Base-by-base conservation (phyloP, 306 rosid genomes). In the Cicer chorassanicum region DNA sequence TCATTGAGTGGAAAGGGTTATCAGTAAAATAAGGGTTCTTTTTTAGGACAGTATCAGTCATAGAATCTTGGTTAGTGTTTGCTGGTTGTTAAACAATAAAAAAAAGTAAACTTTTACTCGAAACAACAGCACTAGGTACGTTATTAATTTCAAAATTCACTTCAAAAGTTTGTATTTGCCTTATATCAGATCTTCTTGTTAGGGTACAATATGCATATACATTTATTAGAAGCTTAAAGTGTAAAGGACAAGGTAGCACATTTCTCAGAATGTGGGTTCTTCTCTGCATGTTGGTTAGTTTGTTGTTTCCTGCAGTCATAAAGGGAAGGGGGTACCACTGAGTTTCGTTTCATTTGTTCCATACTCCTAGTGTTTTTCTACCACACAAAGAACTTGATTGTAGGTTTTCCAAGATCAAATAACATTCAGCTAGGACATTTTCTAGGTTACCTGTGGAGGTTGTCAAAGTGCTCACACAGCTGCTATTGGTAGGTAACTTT, bases 391-490 rank as follows among this genome's bases (percentile, higher is more conserved):
- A 70, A 66, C 71, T 63, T 42, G 29, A 29, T 60, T 61, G 66
- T 71, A 71, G 85, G 65, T 66, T 70, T 74, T 75, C 70, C 60
- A 21, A 49, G 64, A 62, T 75, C 60, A 76, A 84, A 66, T 81
- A 77, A 70, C 82, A 56, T 77, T 82, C 72, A 73, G 14, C 57
- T 49, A 34, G 42, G 38, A 38, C 63, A 73, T 70, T 80, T 84
- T 86, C 73, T 81, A 93, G 98, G 96, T 91, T 60, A 93, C 98
- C 6, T 93, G 98, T 68, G 98, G 98, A 82, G 98, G 98, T 51
- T 93, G 98, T 87, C 97, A 91, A 82, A 93, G 98, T 79, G 96
- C 98, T 51, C 97, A 93, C 66, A 78, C 98, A 50, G 97, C 97
- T 54, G 97, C 96, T 48, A 43, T 88, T 40, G 98, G 97, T 93